Percentiles rank a stretch among this genome's conserved stretches.
Evolutionary conservation across 2,329 filamentous ascomycete genomes (phyloP).

Genomic region (Sporothrix dimorphospora): DNA sequence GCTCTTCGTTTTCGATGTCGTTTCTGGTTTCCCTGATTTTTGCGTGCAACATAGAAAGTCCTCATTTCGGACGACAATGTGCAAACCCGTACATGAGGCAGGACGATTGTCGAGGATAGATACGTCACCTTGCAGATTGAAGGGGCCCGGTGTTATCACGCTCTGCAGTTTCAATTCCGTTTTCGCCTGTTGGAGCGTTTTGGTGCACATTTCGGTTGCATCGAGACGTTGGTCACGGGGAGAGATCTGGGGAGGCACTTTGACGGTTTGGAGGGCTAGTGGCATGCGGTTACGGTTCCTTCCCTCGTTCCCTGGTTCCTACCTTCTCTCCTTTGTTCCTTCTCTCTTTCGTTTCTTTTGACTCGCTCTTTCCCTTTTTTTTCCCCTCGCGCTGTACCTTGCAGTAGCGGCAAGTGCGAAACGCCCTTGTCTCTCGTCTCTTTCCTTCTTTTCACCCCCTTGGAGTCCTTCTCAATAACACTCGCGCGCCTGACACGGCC

Average conservation of each 20-base stretch:
- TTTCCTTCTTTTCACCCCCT: not conserved
- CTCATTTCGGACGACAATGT: not conserved
- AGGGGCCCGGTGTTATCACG: not conserved
- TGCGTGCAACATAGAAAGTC: conserved; percentile 17
- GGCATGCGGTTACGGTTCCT: not conserved
- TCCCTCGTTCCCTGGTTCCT: not conserved
- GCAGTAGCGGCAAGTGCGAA: conserved; percentile 17
- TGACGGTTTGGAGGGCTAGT: not conserved
- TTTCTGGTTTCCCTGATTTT: conserved; percentile 14
- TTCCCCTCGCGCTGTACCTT: not conserved
- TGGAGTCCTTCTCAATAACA: conserved; percentile 6
- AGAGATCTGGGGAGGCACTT: not conserved
- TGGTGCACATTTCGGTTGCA: not conserved
- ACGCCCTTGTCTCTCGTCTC: not conserved
- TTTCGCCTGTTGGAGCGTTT: not conserved
- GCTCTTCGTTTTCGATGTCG: not conserved
- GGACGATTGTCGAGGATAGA: not conserved
- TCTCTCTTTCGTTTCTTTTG: not conserved
- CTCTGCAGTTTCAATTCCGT: conserved; percentile 4
- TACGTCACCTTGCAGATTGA: not conserved
- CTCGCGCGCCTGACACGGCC: not conserved
- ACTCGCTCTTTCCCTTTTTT: not conserved
- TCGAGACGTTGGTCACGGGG: conserved; percentile 6
- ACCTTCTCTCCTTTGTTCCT: not conserved
- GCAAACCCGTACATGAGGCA: not conserved